Percentiles rank a stretch among this genome's conserved stretches.
Conservation (phyloP, 805 yeast genomes). For the Barnettozyma vustinii region DNA sequence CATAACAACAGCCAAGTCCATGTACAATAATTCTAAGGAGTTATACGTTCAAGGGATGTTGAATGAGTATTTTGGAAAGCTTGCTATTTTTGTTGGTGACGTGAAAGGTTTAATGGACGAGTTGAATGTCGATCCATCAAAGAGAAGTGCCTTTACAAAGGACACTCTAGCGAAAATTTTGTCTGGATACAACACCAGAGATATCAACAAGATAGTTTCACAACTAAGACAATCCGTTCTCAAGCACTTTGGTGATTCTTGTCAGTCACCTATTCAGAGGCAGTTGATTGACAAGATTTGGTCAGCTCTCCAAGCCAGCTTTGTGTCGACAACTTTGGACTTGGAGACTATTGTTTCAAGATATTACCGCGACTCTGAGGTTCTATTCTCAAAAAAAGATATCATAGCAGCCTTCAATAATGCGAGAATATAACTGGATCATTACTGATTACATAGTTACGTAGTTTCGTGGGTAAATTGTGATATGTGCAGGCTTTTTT, state of each 20-base stretch:
- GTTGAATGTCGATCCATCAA: conserved; percentile 39
- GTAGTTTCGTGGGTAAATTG: too few species aligned
- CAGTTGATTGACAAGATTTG: conserved; percentile 59
- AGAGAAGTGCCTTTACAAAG: conserved; percentile 59
- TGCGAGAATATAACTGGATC: conserved; percentile 15
- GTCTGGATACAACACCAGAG: conserved; percentile 50
- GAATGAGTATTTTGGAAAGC: conserved; percentile 56
- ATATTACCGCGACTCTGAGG: conserved; percentile 45
- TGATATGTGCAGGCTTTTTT: background rate
- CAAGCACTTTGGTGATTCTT: conserved; percentile 38
- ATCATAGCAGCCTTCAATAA: conserved; percentile 47
- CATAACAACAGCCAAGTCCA: conserved; percentile 20
- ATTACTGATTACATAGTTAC: background rate
- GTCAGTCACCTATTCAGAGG: conserved; percentile 39
- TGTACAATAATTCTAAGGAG: conserved; percentile 30
- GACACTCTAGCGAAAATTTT: conserved; percentile 54
- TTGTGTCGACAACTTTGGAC: conserved; percentile 48
- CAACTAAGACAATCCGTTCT: conserved; percentile 52
- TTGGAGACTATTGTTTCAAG: conserved; percentile 51
- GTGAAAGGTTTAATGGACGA: conserved; percentile 46
- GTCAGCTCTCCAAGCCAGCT: conserved; percentile 63
- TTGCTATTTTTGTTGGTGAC: conserved; percentile 60
- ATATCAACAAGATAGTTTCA: conserved; percentile 48
- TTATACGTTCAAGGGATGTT: conserved; percentile 43
- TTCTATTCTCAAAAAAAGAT: conserved; percentile 48